phyloP scores from a whole-genome alignment of 495 filamentous ascomycete genomes.

The Daldinia decipiens region DNA sequence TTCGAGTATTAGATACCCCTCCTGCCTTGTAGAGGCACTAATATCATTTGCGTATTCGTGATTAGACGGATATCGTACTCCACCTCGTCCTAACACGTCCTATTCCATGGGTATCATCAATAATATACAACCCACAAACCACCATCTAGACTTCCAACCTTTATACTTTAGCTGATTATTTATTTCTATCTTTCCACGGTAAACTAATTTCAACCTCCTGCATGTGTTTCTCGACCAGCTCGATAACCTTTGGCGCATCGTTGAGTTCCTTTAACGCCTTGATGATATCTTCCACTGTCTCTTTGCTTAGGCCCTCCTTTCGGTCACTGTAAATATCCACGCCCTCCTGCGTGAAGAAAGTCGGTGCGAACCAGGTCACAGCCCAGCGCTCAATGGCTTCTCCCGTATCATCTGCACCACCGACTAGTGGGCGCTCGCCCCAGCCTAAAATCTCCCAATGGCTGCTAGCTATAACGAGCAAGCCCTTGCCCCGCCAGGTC shows the following conservation, averaged over 20 bases:
- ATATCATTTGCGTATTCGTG: slow-evolving; percentile 12
- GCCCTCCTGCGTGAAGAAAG: slow-evolving; percentile 77
- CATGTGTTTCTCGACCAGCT: slow-evolving; percentile 57
- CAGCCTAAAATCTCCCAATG: slow-evolving; percentile 82
- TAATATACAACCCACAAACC: background rate
- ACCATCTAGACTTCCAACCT: background rate
- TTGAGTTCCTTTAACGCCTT: slow-evolving; percentile 55
- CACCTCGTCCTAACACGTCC: background rate
- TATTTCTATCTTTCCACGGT: slow-evolving; percentile 54
- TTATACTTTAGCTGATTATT: background rate
- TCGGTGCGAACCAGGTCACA: slow-evolving; percentile 80
- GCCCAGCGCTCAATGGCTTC: slow-evolving; percentile 64
- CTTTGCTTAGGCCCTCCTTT: slow-evolving; percentile 61
- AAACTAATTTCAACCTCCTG: slow-evolving; percentile 55
- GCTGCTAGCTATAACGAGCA: slow-evolving; percentile 68
- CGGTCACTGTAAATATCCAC: slow-evolving; percentile 74
- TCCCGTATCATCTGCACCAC: slow-evolving; percentile 44
- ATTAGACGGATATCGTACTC: background rate
- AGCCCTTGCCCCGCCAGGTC: slow-evolving; percentile 78
- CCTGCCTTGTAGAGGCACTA: slow-evolving; percentile 3
- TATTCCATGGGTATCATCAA: slow-evolving; percentile 33
- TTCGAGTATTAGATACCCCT: slow-evolving; percentile 38
- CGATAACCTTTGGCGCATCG: slow-evolving; percentile 51
- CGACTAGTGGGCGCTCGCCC: slow-evolving; percentile 59
- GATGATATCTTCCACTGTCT: slow-evolving; percentile 58